These are phyloP conservation scores for Pseudopyrenochaeta lycopersici DNA, from an alignment of 2,329 filamentous ascomycete genomes.

Conservation along the genomic window DNA sequence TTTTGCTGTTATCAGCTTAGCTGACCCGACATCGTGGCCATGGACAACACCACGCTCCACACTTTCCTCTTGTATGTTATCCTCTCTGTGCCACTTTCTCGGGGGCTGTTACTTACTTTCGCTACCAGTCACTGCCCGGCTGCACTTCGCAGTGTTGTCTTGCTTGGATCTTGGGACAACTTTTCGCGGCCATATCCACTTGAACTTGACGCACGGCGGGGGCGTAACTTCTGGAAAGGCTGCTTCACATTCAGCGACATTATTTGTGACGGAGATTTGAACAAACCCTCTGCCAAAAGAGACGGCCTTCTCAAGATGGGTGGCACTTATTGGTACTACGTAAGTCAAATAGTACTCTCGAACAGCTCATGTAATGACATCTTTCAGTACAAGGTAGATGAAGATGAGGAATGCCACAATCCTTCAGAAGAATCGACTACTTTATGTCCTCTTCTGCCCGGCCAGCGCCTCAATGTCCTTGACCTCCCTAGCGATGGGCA, in stretches of 20 bases:
- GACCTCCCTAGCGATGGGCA: slow-evolving; percentile 76
- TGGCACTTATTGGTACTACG: slow-evolving; percentile 94
- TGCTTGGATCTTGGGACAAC: slow-evolving; percentile 96
- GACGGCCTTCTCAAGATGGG: slow-evolving; percentile 90
- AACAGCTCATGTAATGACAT: slow-evolving; percentile 16
- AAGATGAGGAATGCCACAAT: slow-evolving; percentile 81
- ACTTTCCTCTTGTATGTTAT: slow-evolving; percentile 63
- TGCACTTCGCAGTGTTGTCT: slow-evolving; percentile 73
- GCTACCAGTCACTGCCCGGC: slow-evolving; percentile 44
- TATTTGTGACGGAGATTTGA: slow-evolving; percentile 76
- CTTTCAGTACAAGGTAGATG: slow-evolving; percentile 81
- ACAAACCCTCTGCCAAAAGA: slow-evolving; percentile 64
- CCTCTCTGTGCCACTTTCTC: slow-evolving; percentile 23
- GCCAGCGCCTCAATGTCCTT: slow-evolving; percentile 85
- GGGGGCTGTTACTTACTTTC: slow-evolving; percentile 30
- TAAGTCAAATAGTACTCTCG: slow-evolving; percentile 58
- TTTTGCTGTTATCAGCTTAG: slow-evolving; percentile 40
- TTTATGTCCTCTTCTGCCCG: slow-evolving; percentile 84
- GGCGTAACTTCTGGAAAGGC: slow-evolving; percentile 81
- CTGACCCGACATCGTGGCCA: slow-evolving; percentile 34
- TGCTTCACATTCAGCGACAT: slow-evolving; percentile 89
- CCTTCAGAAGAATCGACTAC: slow-evolving; percentile 76
- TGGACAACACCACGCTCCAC: slow-evolving; percentile 67
- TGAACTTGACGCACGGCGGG: slow-evolving; percentile 79
- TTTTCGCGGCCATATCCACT: slow-evolving; percentile 81